These are phyloP conservation scores for Pythium dissimile DNA, from an alignment of 352 stramenopile genomes.

Conservation along the genomic window DNA sequence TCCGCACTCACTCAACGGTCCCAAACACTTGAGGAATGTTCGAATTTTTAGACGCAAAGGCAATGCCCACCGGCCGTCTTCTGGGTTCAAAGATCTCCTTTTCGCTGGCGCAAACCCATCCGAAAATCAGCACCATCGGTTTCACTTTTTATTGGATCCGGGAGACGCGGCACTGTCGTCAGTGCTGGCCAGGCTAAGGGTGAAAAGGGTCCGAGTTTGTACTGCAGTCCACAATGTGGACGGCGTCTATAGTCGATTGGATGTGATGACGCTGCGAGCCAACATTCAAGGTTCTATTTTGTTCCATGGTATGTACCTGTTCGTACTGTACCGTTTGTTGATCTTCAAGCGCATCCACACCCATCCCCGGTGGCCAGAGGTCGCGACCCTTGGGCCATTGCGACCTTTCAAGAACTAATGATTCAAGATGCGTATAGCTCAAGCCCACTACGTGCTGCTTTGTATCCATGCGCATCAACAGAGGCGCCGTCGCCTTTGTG, in stretches of 20 bases:
- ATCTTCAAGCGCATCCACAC: neutral
- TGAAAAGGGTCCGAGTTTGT: neutral
- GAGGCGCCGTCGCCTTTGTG: neutral
- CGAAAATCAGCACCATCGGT: neutral
- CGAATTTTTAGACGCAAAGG: neutral
- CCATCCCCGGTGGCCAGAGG: constrained; percentile 2
- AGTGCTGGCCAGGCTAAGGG: neutral
- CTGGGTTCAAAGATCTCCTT: neutral
- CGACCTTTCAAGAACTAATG: neutral
- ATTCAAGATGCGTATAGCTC: too few species aligned
- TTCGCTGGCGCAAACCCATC: neutral
- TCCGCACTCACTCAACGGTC: neutral
- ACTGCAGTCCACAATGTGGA: constrained; percentile 1
- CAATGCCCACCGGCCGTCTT: too few species aligned
- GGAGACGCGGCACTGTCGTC: constrained; percentile 7
- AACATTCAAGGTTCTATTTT: constrained; percentile 5
- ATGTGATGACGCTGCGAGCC: neutral
- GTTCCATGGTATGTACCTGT: neutral
- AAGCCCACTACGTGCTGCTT: too few species aligned
- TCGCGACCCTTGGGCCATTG: constrained; percentile 2
- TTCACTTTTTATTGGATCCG: neutral
- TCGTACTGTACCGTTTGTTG: neutral
- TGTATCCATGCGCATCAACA: too few species aligned
- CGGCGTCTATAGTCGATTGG: neutral
- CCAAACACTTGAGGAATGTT: neutral